Evolutionary conservation across 495 filamentous ascomycete species (phyloP), one percentile per base, ranked within the genome.

Genomic region (Penicillium robsamsonii): DNA sequence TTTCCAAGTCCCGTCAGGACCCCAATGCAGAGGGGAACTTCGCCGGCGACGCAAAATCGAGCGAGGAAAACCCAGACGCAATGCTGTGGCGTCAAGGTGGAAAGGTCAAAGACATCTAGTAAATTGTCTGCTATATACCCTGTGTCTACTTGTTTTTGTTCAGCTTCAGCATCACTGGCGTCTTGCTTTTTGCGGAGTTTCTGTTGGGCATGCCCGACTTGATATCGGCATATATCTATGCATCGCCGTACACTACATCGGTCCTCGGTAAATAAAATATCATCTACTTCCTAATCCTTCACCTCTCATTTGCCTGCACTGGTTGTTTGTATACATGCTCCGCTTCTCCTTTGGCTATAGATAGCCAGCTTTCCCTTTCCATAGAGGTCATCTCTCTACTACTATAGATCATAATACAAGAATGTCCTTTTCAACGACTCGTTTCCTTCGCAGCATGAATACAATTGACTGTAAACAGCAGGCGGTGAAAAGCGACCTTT

Each of bases 1-100:
- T 79, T 29, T 72, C 73, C 49, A 79, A 79, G 60, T 64, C 69
- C 25, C 69, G 61, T 44, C 66, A 75, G 60, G 71, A 76, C 47
- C 74, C 74, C 10, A 64, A 76, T 40, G 74, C 69, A 8, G 74
- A 76, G 59, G 74, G 74, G 0, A 64, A 76, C 53, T 76, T 76
- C 57, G 72, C 72, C 38, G 74, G 74, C n/a, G 69, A 72, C 8
- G 50, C 61, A 4, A 67, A 70, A 12, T 60, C 62, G n/a, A 64
- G 59, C 20, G 57, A 65, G 15, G 70, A 70, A 35, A 63, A 62
- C 8, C 17, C 54, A 31, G 71, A 73, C 25, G 56, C 55, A 11
- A 37, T 59, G 48, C 33, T 65, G 18, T 22, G 70, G 25, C 63
- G 57, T 40, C 49, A 63, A 30, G 55, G 42, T 10, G 57, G 35